Conservation (phyloP, 2,329 filamentous ascomycete genomes). For the Rhexocercosporidium sp. region DNA sequence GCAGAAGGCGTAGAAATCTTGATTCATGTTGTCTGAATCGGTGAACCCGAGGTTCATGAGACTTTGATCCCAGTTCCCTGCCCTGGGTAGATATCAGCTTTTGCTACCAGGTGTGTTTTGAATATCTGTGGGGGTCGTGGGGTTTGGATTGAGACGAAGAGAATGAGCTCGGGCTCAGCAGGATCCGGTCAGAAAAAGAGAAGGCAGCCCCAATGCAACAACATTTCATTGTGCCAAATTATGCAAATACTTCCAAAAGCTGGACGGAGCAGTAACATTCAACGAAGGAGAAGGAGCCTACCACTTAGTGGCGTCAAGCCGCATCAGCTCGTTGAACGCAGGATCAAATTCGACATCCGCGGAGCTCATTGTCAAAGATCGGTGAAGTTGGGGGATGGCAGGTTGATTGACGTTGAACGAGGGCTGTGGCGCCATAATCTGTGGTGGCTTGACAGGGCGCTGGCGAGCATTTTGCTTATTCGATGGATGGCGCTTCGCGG, state of each 20-base stretch:
- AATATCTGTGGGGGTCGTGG: too few species aligned
- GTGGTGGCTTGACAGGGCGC: not conserved
- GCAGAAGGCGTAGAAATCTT: conserved; percentile 43
- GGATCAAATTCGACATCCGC: conserved; percentile 47
- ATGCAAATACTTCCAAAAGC: not conserved
- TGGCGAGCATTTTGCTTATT: conserved; percentile 12
- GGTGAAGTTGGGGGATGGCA: conserved; percentile 27
- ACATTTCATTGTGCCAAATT: not conserved
- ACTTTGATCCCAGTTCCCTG: conserved; percentile 42
- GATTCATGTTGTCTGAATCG: conserved; percentile 41
- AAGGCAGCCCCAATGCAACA: too few species aligned
- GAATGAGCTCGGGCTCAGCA: too few species aligned
- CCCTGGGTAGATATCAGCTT: conserved; percentile 34
- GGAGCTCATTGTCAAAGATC: conserved; percentile 32
- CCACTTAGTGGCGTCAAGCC: conserved; percentile 58
- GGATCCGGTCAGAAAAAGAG: too few species aligned
- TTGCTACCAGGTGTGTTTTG: not conserved
- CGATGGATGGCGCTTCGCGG: conserved; percentile 20
- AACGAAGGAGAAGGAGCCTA: conserved; percentile 30
- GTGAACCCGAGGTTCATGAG: conserved; percentile 45
- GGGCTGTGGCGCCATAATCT: conserved; percentile 3
- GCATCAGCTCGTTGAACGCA: conserved; percentile 62
- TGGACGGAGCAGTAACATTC: not conserved
- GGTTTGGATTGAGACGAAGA: not conserved
- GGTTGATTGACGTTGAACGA: conserved; percentile 22